Conservation (phyloP, 192 early-diverging fungal genomes). For the Rhizophagus sp. region DNA sequence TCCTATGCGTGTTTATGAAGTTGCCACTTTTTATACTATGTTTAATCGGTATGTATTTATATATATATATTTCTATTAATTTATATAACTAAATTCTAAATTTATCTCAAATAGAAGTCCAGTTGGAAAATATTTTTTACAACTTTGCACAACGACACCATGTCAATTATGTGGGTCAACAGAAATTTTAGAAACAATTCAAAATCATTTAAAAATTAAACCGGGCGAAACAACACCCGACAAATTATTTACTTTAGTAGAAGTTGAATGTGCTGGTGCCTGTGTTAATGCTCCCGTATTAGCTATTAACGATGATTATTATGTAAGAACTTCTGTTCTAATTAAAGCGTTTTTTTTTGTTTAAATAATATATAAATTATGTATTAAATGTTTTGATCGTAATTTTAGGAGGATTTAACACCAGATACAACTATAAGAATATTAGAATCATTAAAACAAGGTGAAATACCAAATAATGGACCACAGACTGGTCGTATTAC, state of each 20-base stretch:
- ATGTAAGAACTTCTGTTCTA: not conserved
- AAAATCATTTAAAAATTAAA: slow-evolving; percentile 88
- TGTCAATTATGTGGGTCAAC: slow-evolving; percentile 95
- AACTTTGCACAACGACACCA: slow-evolving; percentile 98
- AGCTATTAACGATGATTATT: slow-evolving; percentile 48
- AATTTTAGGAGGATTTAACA: slow-evolving; percentile 91
- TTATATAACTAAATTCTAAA: not conserved
- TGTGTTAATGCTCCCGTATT: slow-evolving; percentile 98
- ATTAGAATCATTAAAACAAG: slow-evolving; percentile 82
- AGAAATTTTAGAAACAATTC: slow-evolving; percentile 85
- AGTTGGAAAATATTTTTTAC: slow-evolving; percentile 99
- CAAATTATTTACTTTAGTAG: slow-evolving; percentile 96
- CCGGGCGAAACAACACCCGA: slow-evolving; percentile 93
- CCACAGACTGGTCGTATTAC: slow-evolving; percentile 83
- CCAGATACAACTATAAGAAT: slow-evolving; percentile 87
- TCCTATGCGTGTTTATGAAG: slow-evolving; percentile 99
- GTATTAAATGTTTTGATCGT: not conserved
- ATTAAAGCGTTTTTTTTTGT: not conserved
- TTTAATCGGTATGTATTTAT: slow-evolving; percentile 79
- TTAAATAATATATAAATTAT: not conserved
- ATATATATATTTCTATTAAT: not conserved
- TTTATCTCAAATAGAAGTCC: slow-evolving; percentile 63
- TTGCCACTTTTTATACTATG: slow-evolving; percentile 99
- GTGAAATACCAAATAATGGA: slow-evolving; percentile 75
- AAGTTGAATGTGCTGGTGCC: slow-evolving; percentile 99